Evolutionary conservation across 2,329 filamentous ascomycete species (phyloP).

Genomic region (Tolypocladium ovalisporum): DNA sequence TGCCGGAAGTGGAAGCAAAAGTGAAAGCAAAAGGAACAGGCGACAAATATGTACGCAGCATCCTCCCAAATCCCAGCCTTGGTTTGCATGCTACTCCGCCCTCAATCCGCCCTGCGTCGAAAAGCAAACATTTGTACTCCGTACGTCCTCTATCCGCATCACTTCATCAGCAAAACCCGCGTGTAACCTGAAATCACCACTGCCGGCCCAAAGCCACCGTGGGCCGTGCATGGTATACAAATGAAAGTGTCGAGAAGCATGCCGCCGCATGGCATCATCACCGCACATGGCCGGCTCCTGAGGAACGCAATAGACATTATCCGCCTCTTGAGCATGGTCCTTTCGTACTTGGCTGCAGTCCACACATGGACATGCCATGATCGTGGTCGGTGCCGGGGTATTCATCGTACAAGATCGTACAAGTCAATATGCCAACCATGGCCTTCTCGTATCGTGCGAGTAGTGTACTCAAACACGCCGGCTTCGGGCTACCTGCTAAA

Average conservation of each 20-base stretch:
- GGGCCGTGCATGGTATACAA: conserved; percentile 2
- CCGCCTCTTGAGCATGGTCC: not conserved
- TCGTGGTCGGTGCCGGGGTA: not conserved
- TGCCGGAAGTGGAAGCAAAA: not conserved
- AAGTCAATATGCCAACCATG: not conserved
- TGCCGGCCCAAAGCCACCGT: not conserved
- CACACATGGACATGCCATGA: not conserved
- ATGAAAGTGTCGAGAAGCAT: conserved; percentile 2
- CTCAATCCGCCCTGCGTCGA: not conserved
- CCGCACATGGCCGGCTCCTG: not conserved
- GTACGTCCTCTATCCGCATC: conserved; percentile 8
- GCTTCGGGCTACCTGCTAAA: conserved; percentile 28
- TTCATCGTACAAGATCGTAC: conserved; percentile 1
- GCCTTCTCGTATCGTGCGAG: not conserved
- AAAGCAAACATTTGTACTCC: conserved; percentile 5
- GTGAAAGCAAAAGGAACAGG: not conserved
- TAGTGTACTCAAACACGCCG: not conserved
- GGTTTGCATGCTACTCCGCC: not conserved
- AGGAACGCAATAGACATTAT: not conserved
- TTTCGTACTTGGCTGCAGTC: not conserved
- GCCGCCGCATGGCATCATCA: conserved; percentile 3
- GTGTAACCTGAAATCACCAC: not conserved
- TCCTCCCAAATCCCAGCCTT: not conserved
- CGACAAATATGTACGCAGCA: not conserved
- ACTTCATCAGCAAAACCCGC: not conserved